phyloP scores from a whole-genome alignment of 2,329 filamentous ascomycete species.

The Aspergillus terreus region DNA sequence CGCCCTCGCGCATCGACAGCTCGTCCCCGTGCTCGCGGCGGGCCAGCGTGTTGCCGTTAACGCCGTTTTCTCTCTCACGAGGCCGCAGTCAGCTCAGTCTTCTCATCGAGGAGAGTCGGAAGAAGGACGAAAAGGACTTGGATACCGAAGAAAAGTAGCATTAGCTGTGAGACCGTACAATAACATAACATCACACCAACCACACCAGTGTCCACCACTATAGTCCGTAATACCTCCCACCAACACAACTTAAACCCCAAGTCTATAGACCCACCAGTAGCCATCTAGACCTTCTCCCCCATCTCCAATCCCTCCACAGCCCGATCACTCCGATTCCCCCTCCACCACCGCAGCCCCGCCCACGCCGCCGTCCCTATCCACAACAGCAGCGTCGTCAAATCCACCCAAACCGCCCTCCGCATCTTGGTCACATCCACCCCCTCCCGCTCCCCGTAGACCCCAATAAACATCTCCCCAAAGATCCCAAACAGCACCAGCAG shows the following conservation, averaged over 20 bases:
- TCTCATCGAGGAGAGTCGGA: slow-evolving; percentile 15
- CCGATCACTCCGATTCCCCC: slow-evolving; percentile 13
- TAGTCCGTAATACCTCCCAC: neutral
- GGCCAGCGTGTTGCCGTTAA: slow-evolving; percentile 2
- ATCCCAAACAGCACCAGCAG: slow-evolving; percentile 81
- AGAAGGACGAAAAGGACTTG: neutral
- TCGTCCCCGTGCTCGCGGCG: slow-evolving; percentile 1
- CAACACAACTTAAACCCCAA: neutral
- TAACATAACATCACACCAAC: no score
- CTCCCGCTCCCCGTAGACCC: slow-evolving; percentile 20
- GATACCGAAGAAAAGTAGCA: neutral
- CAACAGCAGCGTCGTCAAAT: slow-evolving; percentile 68
- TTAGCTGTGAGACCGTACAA: neutral
- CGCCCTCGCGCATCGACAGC: neutral
- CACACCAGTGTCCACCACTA: neutral
- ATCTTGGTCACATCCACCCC: slow-evolving; percentile 38
- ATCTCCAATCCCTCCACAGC: slow-evolving; percentile 14
- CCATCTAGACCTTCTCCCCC: slow-evolving; percentile 18
- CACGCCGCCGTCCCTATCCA: slow-evolving; percentile 63
- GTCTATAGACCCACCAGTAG: neutral
- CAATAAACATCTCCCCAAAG: slow-evolving; percentile 78
- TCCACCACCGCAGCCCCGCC: slow-evolving; percentile 35
- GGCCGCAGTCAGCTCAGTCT: slow-evolving; percentile 17
- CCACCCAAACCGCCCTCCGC: slow-evolving; percentile 74
- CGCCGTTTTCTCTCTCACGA: slow-evolving; percentile 10